Conservation (phyloP, 768 basidiomycete genomes). For the Nevesoporus exiguus region DNA sequence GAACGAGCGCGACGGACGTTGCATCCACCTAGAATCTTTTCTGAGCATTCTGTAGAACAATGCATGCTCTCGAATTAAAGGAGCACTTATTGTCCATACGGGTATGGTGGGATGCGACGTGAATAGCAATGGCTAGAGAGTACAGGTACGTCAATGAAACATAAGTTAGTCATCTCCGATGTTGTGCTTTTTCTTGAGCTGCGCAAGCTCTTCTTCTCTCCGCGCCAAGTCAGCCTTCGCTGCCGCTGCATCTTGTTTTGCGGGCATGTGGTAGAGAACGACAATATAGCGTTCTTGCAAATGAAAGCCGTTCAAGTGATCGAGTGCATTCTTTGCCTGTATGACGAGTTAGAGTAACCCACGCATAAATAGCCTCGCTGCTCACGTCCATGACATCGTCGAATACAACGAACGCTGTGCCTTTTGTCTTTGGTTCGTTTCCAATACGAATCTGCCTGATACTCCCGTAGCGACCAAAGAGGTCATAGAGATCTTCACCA, state of each 20-base stretch:
- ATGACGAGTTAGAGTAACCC: conserved; percentile 12
- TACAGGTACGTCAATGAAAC: conserved; percentile 11
- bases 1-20: conserved; percentile 7
- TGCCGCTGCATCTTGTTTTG: conserved; percentile 92
- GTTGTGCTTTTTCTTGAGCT: conserved; percentile 82
- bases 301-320: conserved; percentile 97
- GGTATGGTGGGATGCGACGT: neutral
- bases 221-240: conserved; percentile 89
- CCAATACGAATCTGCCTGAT: conserved; percentile 95
- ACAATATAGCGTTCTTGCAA: conserved; percentile 98
- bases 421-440: conserved; percentile 87
- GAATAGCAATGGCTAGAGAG: conserved; percentile 6
- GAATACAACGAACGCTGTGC: conserved; percentile 95
- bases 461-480: conserved; percentile 96
- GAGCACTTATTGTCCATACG: conserved; percentile 10
- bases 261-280: conserved; percentile 95
- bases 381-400: conserved; percentile 94
- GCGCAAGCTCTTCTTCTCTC: conserved; percentile 85
- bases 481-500: conserved; percentile 92
- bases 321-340: conserved; percentile 94
- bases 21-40: conserved; percentile 8
- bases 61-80: conserved; percentile 2
- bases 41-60: conserved; percentile 8
- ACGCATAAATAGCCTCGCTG: conserved; percentile 4
- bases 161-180: conserved; percentile 68